Evolutionary conservation across 805 yeast species (phyloP).

Genomic region (Candida sonorensis): DNA sequence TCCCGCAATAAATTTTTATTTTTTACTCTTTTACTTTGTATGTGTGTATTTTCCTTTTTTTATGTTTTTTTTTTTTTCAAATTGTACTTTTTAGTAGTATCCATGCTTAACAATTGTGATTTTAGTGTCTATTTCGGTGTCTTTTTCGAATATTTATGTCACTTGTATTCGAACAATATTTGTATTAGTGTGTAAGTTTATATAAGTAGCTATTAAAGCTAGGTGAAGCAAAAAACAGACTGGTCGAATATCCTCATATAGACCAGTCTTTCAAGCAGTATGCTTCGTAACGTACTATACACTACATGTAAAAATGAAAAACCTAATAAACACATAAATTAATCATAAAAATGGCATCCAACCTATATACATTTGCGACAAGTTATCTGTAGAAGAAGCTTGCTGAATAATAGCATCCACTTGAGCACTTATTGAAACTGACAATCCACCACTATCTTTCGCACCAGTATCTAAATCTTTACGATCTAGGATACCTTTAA

Average conservation of each 20-base stretch:
- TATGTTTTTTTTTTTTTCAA: neutral
- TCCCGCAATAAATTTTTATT: too few species aligned
- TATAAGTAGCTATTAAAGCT: too few species aligned
- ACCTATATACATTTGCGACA: constrained; percentile 87
- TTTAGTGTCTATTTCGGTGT: too few species aligned
- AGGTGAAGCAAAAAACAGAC: too few species aligned
- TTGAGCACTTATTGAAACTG: constrained; percentile 87
- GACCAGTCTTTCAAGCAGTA: too few species aligned
- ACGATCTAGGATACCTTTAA: constrained; percentile 73
- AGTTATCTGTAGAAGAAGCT: constrained; percentile 63
- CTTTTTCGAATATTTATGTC: too few species aligned
- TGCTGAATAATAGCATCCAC: constrained; percentile 83
- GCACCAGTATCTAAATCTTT: constrained; percentile 39
- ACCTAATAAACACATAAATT: neutral
- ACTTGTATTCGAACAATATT: too few species aligned
- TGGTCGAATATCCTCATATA: too few species aligned
- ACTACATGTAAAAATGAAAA: too few species aligned
- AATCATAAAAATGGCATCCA: constrained; percentile 71
- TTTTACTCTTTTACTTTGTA: constrained; percentile 2
- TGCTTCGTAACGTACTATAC: too few species aligned
- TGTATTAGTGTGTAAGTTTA: too few species aligned
- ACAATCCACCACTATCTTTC: constrained; percentile 47
- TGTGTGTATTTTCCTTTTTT: neutral
- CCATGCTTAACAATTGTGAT: neutral
- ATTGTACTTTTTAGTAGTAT: neutral